These are phyloP conservation scores for Juglanconis juglandina DNA, from an alignment of 2,329 filamentous ascomycete genomes.

Conservation along the genomic window DNA sequence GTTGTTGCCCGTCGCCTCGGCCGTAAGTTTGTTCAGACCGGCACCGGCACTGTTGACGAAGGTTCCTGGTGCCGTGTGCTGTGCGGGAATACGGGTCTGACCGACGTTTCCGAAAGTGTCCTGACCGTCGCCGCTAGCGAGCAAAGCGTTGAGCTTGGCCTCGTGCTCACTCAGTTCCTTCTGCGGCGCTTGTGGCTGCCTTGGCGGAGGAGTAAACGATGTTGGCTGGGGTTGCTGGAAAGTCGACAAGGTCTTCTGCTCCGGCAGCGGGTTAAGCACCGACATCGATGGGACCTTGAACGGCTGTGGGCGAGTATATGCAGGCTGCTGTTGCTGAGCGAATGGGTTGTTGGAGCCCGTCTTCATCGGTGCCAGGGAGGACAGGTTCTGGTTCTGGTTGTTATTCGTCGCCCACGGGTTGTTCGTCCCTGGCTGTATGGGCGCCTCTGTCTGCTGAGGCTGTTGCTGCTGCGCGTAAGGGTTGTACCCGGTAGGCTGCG, in stretches of 20 bases:
- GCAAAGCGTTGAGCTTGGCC: constrained; percentile 78
- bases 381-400: constrained; percentile 53
- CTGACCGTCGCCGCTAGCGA: constrained; percentile 84
- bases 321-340: constrained; percentile 50
- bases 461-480: constrained; percentile 45
- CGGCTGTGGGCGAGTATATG: constrained; percentile 61
- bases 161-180: constrained; percentile 61
- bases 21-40: constrained; percentile 66
- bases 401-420: constrained; percentile 82
- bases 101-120: constrained; percentile 98
- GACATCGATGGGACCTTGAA: constrained; percentile 59
- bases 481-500: constrained; percentile 53
- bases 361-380: constrained; percentile 72
- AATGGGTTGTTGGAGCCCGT: constrained; percentile 99
- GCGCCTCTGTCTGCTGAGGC: constrained; percentile 56
- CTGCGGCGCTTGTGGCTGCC: constrained; percentile 47
- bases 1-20: constrained; percentile 77
- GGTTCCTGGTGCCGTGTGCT: constrained; percentile 92
- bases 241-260: constrained; percentile 72
- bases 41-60: constrained; percentile 94
- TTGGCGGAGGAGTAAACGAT: constrained; percentile 39
- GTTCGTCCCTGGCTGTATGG: constrained; percentile 76
- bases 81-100: constrained; percentile 88
- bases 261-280: constrained; percentile 70
- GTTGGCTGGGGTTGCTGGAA: constrained; percentile 48